These are phyloP conservation scores for Amanita thiersii DNA, from an alignment of 768 basidiomycete species.

Conservation along the genomic window DNA sequence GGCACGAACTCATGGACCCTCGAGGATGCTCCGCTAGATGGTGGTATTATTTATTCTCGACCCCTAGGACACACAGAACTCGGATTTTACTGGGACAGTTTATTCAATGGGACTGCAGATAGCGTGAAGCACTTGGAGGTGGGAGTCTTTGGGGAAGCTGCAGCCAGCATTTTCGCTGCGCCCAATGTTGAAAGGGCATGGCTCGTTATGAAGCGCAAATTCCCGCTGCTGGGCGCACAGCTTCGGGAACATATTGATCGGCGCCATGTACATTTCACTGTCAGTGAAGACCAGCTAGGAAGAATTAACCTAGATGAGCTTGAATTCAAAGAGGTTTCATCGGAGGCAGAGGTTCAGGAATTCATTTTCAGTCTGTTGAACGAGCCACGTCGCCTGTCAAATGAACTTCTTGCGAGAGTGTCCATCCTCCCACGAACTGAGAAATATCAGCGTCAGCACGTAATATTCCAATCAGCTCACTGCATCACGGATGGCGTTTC, in stretches of 20 bases:
- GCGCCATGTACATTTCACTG: slow-evolving; percentile 23
- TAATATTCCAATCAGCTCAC: slow-evolving; percentile 30
- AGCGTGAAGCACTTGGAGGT: slow-evolving; percentile 19
- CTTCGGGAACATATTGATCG: slow-evolving; percentile 16
- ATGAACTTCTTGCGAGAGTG: slow-evolving; percentile 24
- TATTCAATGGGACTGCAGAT: slow-evolving; percentile 29
- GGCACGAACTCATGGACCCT: slow-evolving; percentile 32
- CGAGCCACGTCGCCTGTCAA: slow-evolving; percentile 23
- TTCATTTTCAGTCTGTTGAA: slow-evolving; percentile 16
- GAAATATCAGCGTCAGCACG: slow-evolving; percentile 21
- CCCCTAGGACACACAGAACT: slow-evolving; percentile 24
- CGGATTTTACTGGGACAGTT: slow-evolving; percentile 24
- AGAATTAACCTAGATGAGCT: slow-evolving; percentile 22
- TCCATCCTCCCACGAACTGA: slow-evolving; percentile 26
- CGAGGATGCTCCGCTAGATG: neutral
- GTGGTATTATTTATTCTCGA: slow-evolving; percentile 18
- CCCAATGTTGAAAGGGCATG: slow-evolving; percentile 29
- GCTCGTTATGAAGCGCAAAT: slow-evolving; percentile 30
- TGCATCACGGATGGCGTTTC: slow-evolving; percentile 32
- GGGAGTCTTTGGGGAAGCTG: slow-evolving; percentile 5
- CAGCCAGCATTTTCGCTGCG: slow-evolving; percentile 9
- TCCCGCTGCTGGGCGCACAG: slow-evolving; percentile 31
- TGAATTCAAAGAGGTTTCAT: slow-evolving; percentile 17
- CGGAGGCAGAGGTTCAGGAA: slow-evolving; percentile 19
- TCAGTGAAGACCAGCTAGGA: slow-evolving; percentile 24